Conservation (phyloP, 1,284 basidiomycete species). For the Tilletia walkeri region DNA sequence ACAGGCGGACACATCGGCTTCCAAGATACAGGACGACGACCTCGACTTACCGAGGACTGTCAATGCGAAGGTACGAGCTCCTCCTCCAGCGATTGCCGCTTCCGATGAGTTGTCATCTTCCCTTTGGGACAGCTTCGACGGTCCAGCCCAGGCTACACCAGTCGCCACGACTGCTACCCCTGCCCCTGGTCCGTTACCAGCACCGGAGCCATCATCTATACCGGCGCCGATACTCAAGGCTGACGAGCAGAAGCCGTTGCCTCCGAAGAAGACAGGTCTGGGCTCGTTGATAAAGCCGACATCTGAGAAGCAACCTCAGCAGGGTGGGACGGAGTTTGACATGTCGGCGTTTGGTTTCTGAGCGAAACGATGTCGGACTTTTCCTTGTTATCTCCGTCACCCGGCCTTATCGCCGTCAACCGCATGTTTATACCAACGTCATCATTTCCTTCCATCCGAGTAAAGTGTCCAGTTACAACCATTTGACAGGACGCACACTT, state of each 20-base stretch:
- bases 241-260: neutral
- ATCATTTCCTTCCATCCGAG: too few relatives aligned
- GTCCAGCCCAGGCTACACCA: neutral
- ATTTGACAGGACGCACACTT: too few relatives aligned
- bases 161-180: neutral
- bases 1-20: neutral
- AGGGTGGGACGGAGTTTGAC: constrained; percentile 27
- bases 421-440: too few relatives aligned
- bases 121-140: constrained; percentile 15
- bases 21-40: neutral
- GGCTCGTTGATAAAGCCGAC: constrained; percentile 12
- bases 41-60: neutral
- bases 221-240: neutral
- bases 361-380: too few relatives aligned
- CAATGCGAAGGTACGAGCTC: neutral
- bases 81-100: constrained; percentile 7
- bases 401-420: too few relatives aligned
- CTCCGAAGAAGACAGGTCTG: constrained; percentile 4
- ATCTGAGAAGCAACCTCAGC: constrained; percentile 16
- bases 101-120: constrained; percentile 13
- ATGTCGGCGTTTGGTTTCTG: constrained; percentile 26
- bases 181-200: neutral
- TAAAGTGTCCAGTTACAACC: too few relatives aligned
- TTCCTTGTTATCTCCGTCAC: too few relatives aligned
- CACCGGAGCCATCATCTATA: neutral